Percentiles rank a stretch among this genome's conserved stretches.
These are phyloP conservation scores for Microbotryomycetes sp. DNA, from an alignment of 1,284 basidiomycete genomes.

Conservation along the genomic window DNA sequence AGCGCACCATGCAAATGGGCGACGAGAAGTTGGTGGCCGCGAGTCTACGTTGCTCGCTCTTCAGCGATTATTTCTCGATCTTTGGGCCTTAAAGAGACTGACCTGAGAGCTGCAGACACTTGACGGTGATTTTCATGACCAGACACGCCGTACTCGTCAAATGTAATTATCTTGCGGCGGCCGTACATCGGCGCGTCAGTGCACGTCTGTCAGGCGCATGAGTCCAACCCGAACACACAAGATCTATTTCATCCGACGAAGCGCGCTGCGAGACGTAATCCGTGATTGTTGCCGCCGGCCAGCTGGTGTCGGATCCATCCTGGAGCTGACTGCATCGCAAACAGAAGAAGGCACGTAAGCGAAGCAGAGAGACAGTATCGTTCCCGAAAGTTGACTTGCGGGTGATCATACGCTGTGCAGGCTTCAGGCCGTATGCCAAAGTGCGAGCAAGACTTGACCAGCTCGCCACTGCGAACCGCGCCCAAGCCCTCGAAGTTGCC, in stretches of 20 bases:
- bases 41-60: too few relatives aligned
- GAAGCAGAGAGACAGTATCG: not conserved
- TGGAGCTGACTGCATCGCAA: slow-evolving; percentile 59
- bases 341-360: not conserved
- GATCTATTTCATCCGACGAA: slow-evolving; percentile 53
- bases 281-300: slow-evolving; percentile 60
- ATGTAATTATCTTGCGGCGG: slow-evolving; percentile 69
- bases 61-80: slow-evolving; percentile 2
- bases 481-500: slow-evolving; percentile 80
- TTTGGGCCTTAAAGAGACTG: not conserved
- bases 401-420: slow-evolving; percentile 60
- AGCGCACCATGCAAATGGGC: slow-evolving; percentile 6
- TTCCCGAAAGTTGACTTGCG: slow-evolving; percentile 48
- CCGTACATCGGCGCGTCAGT: not conserved
- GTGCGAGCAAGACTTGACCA: slow-evolving; percentile 58
- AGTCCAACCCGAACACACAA: slow-evolving; percentile 49
- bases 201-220: too few relatives aligned
- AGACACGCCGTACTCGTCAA: slow-evolving; percentile 74
- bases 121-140: slow-evolving; percentile 84
- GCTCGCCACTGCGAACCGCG: slow-evolving; percentile 54
- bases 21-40: too few relatives aligned
- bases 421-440: slow-evolving; percentile 70
- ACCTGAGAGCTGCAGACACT: slow-evolving; percentile 46
- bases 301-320: slow-evolving; percentile 64
- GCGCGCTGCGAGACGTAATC: slow-evolving; percentile 57